Evolutionary conservation across 306 rosid genomes (phyloP), one percentile per base, ranked within the genome.

Genomic region (Vicia sativa): DNA sequence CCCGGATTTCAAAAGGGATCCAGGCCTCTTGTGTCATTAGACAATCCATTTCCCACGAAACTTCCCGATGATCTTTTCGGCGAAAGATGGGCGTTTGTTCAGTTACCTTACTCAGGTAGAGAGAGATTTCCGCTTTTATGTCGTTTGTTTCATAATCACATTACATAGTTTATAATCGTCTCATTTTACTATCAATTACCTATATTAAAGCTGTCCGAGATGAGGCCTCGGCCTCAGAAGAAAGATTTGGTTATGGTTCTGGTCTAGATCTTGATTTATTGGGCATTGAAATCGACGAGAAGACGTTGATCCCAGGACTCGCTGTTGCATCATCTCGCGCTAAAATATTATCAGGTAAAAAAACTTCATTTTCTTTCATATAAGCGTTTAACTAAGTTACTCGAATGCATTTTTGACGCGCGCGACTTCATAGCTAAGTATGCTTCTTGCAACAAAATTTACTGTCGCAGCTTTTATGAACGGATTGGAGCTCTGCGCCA

Each of bases 61-160:
- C 97, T 93, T 76, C 99, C 99, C 2, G 97, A 93, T 10, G 81
- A 86, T 76, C 93, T 93, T 29, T 88, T 83, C 11, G 99, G 99
- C 23, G 92, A 90, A 71, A 90, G 54, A 81, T 93, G 99, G 99
- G 96, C 97, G 41, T 93, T 93, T 74, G 97, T 93, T 45, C 99
- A 93, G 62, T 81, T 93, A 71, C 97, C 99, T 54, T 85, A 79
- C 78, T 83, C 92, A 86, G 97, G 99, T 93, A 83, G 43, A 62
- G 46, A 18, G 46, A 13, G 54, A 21, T 50, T 60, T 59, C 54
- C 57, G 19, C 65, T 62, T 41, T 31, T 58, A 41, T 69, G 28
- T 48, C 41, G 62, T 26, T 4, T 56, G 13, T 48, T 70, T 77
- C 53, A 45, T 28, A 28, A 25, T 23, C 16, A n/a, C 39, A 46